phyloP scores from a whole-genome alignment of 208 protist genomes.

The Leishmania amazonensis region DNA sequence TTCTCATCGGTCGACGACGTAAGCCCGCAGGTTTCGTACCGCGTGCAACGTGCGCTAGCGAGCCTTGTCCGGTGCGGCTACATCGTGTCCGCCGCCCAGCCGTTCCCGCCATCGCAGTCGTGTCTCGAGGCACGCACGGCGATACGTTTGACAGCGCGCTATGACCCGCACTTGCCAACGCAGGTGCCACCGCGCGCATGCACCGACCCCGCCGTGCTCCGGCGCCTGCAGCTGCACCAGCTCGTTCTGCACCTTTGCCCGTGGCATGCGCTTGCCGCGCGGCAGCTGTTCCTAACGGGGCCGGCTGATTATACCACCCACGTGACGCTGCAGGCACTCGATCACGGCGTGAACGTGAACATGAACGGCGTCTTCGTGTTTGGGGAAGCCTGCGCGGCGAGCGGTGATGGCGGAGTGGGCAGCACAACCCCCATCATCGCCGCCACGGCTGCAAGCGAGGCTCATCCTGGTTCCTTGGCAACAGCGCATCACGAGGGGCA shows the following conservation, averaged over 20 bases:
- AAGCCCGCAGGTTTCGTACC: slow-evolving; percentile 20
- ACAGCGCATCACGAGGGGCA: background rate
- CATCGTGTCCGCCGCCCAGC: slow-evolving; percentile 19
- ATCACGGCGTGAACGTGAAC: slow-evolving; percentile 49
- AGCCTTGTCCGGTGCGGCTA: slow-evolving; percentile 45
- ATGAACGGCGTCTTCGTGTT: slow-evolving; percentile 50
- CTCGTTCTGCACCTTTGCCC: slow-evolving; percentile 41
- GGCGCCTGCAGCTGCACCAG: slow-evolving; percentile 42
- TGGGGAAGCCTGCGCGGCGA: background rate
- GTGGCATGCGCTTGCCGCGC: slow-evolving; percentile 34
- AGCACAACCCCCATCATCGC: background rate
- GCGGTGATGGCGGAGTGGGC: background rate
- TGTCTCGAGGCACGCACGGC: background rate
- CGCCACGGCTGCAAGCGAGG: background rate
- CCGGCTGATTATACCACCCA: slow-evolving; percentile 57
- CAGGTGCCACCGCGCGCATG: slow-evolving; percentile 22
- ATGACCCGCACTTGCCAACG: slow-evolving; percentile 30
- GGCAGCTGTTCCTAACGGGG: slow-evolving; percentile 65
- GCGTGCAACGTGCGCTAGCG: slow-evolving; percentile 48
- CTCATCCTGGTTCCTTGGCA: background rate
- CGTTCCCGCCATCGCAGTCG: slow-evolving; percentile 10
- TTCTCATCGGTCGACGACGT: slow-evolving; percentile 27
- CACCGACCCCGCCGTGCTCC: slow-evolving; percentile 16
- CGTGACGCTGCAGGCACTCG: slow-evolving; percentile 54
- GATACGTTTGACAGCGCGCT: slow-evolving; percentile 30